Evolutionary conservation across 371 early-diverging fungal species (phyloP).

Genomic region (Haplosporangium sp.): DNA sequence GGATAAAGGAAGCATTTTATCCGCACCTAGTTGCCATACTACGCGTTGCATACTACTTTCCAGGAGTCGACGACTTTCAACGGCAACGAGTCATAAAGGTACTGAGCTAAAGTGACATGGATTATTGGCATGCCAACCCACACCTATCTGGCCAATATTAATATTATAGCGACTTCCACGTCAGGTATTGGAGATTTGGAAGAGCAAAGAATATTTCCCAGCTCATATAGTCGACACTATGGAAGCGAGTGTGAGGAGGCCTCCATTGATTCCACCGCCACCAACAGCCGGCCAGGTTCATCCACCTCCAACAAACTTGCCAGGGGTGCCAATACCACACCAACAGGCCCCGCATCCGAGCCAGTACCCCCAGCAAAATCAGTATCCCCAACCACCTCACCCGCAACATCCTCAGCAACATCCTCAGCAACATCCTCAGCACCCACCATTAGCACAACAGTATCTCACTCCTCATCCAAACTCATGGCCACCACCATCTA

Average conservation of each 20-base stretch:
- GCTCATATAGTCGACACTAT: constrained; percentile 55
- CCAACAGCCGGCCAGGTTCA: constrained; percentile 9
- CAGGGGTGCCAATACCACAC: constrained; percentile 6
- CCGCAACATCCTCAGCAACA: neutral
- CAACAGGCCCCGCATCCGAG: constrained; percentile 11
- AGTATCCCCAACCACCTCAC: constrained; percentile 1
- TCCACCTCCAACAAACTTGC: constrained; percentile 3
- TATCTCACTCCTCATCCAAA: constrained; percentile 1
- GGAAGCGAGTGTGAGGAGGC: constrained; percentile 53
- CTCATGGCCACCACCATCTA: constrained; percentile 12
- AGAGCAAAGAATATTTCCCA: constrained; percentile 63
- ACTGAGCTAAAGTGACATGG: neutral
- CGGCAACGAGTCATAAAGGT: constrained; percentile 70
- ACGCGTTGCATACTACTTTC: constrained; percentile 64
- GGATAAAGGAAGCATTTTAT: constrained; percentile 68
- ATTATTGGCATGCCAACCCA: neutral
- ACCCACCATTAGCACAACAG: constrained; percentile 10
- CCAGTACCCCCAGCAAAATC: constrained; percentile 21
- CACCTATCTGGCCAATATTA: neutral
- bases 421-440: constrained; percentile 7
- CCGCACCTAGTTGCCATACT: constrained; percentile 65
- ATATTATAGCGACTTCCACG: neutral
- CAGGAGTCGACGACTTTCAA: constrained; percentile 58
- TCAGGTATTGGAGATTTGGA: constrained; percentile 71
- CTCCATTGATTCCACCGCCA: constrained; percentile 44